Evolutionary conservation across 495 filamentous ascomycete species (phyloP).

Genomic region (Podospora appendiculata): DNA sequence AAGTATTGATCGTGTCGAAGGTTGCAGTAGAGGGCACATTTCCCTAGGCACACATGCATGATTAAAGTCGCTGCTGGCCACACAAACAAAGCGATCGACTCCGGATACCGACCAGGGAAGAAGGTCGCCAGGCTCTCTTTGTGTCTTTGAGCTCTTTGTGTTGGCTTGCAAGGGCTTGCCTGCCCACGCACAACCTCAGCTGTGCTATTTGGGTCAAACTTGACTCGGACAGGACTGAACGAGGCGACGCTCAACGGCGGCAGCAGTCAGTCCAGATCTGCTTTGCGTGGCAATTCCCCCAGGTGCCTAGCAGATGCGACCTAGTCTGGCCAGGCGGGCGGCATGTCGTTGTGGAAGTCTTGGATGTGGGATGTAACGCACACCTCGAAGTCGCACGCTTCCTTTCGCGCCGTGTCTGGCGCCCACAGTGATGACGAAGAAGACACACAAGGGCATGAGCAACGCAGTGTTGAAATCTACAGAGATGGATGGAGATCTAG

Average conservation of each 20-base stretch:
- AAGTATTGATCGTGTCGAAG: no score
- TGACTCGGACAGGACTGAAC: constrained; percentile 7
- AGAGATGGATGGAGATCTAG: no score
- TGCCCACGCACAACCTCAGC: neutral
- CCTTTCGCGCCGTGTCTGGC: no score
- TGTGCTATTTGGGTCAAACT: constrained; percentile 3
- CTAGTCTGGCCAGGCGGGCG: no score
- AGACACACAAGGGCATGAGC: neutral
- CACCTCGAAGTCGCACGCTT: no score
- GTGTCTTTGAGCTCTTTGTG: neutral
- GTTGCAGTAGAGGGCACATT: no score
- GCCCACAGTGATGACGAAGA: no score
- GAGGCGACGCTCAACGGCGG: neutral
- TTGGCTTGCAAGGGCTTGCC: neutral
- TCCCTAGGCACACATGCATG: no score
- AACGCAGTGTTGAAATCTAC: neutral
- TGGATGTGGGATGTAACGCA: neutral
- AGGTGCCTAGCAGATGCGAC: neutral
- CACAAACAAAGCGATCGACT: no score
- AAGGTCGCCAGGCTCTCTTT: no score
- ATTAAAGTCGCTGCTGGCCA: no score
- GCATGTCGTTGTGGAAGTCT: neutral
- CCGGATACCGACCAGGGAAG: no score
- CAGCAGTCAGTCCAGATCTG: neutral
- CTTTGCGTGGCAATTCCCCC: neutral